Evolutionary conservation across 179 eudicot genomes (phyloP), one percentile per base, ranked within the genome.

Genomic region (Monotropa hypopitys): DNA sequence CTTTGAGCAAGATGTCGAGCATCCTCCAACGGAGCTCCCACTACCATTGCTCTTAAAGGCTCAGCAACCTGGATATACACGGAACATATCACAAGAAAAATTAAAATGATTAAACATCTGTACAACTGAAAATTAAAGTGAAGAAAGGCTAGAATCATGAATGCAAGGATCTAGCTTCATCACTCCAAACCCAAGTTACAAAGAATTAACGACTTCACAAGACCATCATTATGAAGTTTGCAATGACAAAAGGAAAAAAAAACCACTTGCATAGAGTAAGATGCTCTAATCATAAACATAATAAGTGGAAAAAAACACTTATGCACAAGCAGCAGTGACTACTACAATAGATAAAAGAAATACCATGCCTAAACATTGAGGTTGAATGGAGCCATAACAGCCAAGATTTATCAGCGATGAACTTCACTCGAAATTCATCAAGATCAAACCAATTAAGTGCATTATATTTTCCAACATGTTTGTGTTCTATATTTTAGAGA

Each of bases 1-100:
- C 97, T 86, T 79, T 90, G 97, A 77, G 94, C 92, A 82, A 90
- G 89, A 84, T 90, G 97, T 23, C 97, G 92, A 79, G 97, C 97
- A 82, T 91, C 94, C 79, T 90, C 97, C 83, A 91, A 82, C 70
- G 94, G 97, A 72, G 97, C 92, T 81, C 97, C 97, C 81, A 87
- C 78, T 61, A 91, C 94, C 94, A 90, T 90, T 54, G 94, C 92
- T 82, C 97, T 85, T 79, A 91, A 83, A 15, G 96, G 96, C 66
- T 91, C 93, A 8, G 96, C 91, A 40, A 91, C 93, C 96, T 91
- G 73, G 57, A 63, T 26, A 15, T 18, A 32, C 0, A 61, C 20
- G 23, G 67, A 35, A 26, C 1, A 59, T 28, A 56, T 16, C 38
- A 61, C 23, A 28, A 53, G 15, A 75, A 28, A 20, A 28, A 23